Evolutionary conservation across 257 asterid genomes (phyloP).

Genomic region (Anisodus acutangulus): DNA sequence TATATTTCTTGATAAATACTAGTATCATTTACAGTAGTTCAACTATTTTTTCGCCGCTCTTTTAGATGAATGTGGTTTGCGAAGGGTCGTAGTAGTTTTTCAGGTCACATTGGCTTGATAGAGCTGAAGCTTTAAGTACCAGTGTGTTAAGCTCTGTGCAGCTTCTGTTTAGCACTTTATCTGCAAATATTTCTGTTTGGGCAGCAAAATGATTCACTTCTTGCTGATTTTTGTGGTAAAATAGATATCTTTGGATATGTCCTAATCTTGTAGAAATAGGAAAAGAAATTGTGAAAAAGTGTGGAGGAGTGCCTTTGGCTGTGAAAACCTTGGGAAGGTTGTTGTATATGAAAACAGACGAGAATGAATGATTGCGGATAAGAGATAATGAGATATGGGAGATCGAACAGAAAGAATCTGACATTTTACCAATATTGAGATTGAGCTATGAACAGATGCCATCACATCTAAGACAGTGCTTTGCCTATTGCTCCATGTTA

Average conservation of each 20-base stretch:
- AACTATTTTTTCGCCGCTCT: neutral
- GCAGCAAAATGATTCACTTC: no score
- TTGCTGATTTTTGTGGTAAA: no score
- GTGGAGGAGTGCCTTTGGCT: conserved; percentile 59
- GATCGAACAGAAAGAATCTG: conserved; percentile 52
- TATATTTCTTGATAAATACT: neutral
- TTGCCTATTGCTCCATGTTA: conserved; percentile 65
- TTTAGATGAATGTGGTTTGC: no score
- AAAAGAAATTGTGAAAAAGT: conserved; percentile 54
- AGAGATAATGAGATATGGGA: conserved; percentile 56
- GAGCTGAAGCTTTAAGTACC: no score
- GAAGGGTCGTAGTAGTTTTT: no score
- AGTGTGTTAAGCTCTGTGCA: no score
- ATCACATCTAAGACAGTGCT: conserved; percentile 57
- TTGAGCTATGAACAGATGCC: conserved; percentile 59
- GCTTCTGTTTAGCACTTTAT: no score
- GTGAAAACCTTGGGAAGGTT: conserved; percentile 56
- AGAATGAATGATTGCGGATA: conserved; percentile 52
- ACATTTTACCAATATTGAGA: conserved; percentile 50
- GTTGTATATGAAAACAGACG: conserved; percentile 49
- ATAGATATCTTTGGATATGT: neutral
- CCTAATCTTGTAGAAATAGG: conserved; percentile 49
- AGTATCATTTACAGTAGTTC: neutral
- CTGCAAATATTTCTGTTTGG: no score
- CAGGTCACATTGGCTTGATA: no score